phyloP scores from a whole-genome alignment of 345 rosid genomes.

The Pistacia atlantica region DNA sequence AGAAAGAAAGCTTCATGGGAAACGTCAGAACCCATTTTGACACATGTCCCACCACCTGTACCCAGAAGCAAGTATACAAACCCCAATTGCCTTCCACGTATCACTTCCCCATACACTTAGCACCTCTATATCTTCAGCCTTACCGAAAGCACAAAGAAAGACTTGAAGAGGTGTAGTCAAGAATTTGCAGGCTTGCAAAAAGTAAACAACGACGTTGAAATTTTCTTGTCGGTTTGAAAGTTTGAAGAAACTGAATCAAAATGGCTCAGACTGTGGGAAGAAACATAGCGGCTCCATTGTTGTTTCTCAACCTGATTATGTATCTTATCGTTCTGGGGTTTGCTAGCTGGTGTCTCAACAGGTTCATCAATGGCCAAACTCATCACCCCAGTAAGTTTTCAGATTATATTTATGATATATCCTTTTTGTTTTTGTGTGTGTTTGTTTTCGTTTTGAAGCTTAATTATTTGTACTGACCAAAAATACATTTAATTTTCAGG shows the following conservation, averaged over 20 bases:
- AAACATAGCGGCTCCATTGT: conserved; percentile 80
- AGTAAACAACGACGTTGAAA: not conserved
- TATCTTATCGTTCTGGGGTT: conserved; percentile 77
- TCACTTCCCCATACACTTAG: not conserved
- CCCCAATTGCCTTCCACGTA: conserved; percentile 29
- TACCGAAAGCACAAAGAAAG: conserved; percentile 3
- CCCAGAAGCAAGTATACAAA: conserved; percentile 13
- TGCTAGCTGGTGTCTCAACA: conserved; percentile 83
- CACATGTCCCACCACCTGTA: conserved; percentile 59
- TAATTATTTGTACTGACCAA: not conserved
- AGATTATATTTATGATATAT: too few relatives aligned
- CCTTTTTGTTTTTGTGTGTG: not conserved
- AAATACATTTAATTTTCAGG: conserved; percentile 34
- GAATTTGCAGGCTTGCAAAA: not conserved
- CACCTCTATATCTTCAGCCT: conserved; percentile 13
- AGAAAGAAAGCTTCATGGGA: not conserved
- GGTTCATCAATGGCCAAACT: conserved; percentile 75
- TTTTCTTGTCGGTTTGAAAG: not conserved
- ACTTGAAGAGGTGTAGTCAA: not conserved
- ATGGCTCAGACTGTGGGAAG: conserved; percentile 83
- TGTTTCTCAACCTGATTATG: conserved; percentile 86
- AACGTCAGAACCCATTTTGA: conserved; percentile 19
- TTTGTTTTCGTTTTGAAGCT: not conserved
- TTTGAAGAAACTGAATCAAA: not conserved
- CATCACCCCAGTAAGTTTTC: conserved; percentile 66